Conservation (phyloP, 805 yeast species). For the Metschnikowia vanudenii region DNA sequence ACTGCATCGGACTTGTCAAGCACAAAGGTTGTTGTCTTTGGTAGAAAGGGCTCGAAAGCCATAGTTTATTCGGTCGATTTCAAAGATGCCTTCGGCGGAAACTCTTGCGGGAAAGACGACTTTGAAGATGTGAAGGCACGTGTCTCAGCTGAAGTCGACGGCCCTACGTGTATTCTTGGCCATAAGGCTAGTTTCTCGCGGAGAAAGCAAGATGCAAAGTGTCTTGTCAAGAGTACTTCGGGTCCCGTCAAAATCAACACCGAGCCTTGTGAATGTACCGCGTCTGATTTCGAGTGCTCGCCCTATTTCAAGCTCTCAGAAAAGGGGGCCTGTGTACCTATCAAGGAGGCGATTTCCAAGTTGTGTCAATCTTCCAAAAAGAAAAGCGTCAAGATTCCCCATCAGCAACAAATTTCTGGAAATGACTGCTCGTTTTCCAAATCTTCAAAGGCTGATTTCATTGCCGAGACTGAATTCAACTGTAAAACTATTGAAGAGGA, state of each 20-base stretch:
- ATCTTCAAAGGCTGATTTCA: conserved; percentile 19
- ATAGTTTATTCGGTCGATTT: conserved; percentile 52
- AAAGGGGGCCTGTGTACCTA: conserved; percentile 49
- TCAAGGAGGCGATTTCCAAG: conserved; percentile 22
- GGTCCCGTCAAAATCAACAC: conserved; percentile 47
- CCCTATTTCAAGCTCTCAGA: conserved; percentile 39
- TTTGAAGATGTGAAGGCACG: conserved; percentile 66
- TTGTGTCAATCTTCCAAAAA: conserved; percentile 25
- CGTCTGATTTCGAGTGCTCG: conserved; percentile 70
- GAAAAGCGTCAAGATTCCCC: conserved; percentile 30
- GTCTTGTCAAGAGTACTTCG: conserved; percentile 53
- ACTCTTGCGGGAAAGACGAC: conserved; percentile 47
- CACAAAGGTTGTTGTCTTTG: conserved; percentile 52
- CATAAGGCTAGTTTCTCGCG: conserved; percentile 60
- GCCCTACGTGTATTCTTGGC: conserved; percentile 63
- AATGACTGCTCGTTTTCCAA: conserved; percentile 40
- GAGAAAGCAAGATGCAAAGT: conserved; percentile 62
- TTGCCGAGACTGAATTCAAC: conserved; percentile 16
- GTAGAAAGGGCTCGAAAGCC: conserved; percentile 26
- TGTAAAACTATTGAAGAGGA: conserved; percentile 15
- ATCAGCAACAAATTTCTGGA: conserved; percentile 45
- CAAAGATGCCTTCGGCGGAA: conserved; percentile 51
- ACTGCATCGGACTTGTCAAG: conserved; percentile 39
- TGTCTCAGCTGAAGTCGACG: conserved; percentile 26
- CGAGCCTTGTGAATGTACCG: conserved; percentile 62